phyloP scores from a whole-genome alignment of 2,329 filamentous ascomycete species.

The Escovopsis weberi region DNA sequence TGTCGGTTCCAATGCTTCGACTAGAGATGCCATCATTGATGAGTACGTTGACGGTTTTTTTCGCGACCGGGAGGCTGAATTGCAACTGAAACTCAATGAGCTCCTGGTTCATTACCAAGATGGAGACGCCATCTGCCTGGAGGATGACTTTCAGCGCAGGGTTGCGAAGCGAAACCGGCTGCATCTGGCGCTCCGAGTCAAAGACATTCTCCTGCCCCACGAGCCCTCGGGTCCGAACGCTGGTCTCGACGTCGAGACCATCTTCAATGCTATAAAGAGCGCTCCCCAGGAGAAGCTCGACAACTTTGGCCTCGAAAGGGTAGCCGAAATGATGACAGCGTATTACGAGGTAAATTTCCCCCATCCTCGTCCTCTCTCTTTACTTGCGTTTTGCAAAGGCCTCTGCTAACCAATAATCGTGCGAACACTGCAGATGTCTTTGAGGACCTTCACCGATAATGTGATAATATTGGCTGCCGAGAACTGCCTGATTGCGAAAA shows the following conservation, averaged over 20 bases:
- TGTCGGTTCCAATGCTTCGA: constrained; percentile 7
- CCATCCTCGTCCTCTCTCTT: rapidly evolving
- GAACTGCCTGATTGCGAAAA: constrained; percentile 28
- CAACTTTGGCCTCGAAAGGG: constrained; percentile 22
- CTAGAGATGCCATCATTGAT: neutral
- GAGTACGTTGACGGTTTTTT: neutral
- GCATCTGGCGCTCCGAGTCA: constrained; percentile 1
- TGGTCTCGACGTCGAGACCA: constrained; percentile 3
- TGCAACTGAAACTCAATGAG: constrained; percentile 22
- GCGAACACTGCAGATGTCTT: constrained; percentile 19
- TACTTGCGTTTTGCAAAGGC: neutral
- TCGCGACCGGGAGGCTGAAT: constrained; percentile 1
- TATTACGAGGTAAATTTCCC: constrained; percentile 26
- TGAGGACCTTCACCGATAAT: constrained; percentile 31
- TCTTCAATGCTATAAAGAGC: constrained; percentile 1
- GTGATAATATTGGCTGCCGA: constrained; percentile 33
- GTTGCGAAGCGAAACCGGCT: neutral
- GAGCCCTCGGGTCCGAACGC: neutral
- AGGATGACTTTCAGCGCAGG: constrained; percentile 1
- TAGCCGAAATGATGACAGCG: constrained; percentile 29
- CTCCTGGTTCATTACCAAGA: constrained; percentile 22
- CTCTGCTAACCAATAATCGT: too few relatives aligned
- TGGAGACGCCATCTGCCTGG: constrained; percentile 18
- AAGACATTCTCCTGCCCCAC: neutral
- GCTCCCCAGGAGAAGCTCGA: constrained; percentile 6